Evolutionary conservation across 2,329 filamentous ascomycete species (phyloP).

Genomic region (Drechslera avenae): DNA sequence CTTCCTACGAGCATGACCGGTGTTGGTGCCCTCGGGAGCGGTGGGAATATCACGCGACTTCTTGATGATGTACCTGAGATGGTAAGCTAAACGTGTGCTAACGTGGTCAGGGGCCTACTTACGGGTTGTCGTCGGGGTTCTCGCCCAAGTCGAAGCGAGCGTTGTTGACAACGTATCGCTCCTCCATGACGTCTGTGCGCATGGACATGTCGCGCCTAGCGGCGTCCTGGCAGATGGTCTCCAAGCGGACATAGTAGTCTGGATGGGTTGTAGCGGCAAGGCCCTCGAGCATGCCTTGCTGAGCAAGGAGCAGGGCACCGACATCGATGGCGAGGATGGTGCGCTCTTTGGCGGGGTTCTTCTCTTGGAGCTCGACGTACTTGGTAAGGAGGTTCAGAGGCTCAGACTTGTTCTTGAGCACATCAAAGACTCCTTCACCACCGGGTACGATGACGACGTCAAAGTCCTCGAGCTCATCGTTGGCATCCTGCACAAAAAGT

Average conservation of each 20-base stretch:
- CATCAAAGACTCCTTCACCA: conserved; percentile 64
- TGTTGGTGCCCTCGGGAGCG: conserved; percentile 61
- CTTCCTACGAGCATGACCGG: conserved; percentile 48
- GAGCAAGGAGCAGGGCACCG: conserved; percentile 76
- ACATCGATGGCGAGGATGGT: conserved; percentile 82
- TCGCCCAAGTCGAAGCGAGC: conserved; percentile 80
- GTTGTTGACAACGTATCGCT: conserved; percentile 90
- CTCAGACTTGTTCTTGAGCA: conserved; percentile 69
- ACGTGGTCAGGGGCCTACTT: conserved; percentile 7
- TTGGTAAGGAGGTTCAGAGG: conserved; percentile 71
- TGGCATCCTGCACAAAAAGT: conserved; percentile 60
- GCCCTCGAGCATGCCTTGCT: conserved; percentile 77
- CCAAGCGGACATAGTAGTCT: conserved; percentile 78
- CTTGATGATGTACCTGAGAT: conserved; percentile 79
- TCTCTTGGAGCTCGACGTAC: conserved; percentile 79
- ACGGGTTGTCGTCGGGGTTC: conserved; percentile 74
- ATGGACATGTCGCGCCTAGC: conserved; percentile 72
- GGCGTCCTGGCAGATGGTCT: conserved; percentile 78
- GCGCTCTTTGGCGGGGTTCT: conserved; percentile 77
- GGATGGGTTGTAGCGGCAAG: conserved; percentile 82
- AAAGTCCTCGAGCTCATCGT: conserved; percentile 73
- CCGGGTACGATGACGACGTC: conserved; percentile 81
- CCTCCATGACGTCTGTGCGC: conserved; percentile 82
- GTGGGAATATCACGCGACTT: conserved; percentile 52
- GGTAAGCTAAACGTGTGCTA: conserved; percentile 50